A percentile compares a stretch with the other conserved stretches of the same genome.
phyloP scores from a whole-genome alignment of 805 yeast species.

The Saturnispora quitensis region DNA sequence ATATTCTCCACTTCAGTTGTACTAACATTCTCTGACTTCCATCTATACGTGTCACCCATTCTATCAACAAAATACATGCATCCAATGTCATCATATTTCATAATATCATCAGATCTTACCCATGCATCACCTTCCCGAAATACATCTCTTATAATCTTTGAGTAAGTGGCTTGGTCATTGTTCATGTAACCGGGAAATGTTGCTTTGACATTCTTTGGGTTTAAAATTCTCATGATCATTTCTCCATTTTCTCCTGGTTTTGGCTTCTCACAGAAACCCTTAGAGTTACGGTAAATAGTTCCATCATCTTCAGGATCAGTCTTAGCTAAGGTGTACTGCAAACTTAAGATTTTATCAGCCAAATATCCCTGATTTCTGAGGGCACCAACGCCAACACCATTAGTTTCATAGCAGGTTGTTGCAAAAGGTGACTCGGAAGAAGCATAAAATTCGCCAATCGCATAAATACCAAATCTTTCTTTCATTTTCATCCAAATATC shows the following conservation, averaged over 20 bases:
- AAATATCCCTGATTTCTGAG: conserved; percentile 75
- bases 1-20: conserved; percentile 89
- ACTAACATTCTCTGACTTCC: conserved; percentile 94
- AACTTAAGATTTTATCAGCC: conserved; percentile 48
- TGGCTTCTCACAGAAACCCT: conserved; percentile 53
- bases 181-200: conserved; percentile 88
- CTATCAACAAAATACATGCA: conserved; percentile 81
- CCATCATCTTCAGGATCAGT: conserved; percentile 78
- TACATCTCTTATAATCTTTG: conserved; percentile 66
- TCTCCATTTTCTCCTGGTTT: conserved; percentile 71
- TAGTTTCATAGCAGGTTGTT: conserved; percentile 62
- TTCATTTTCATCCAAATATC: conserved; percentile 86
- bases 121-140: conserved; percentile 84
- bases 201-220: conserved; percentile 51
- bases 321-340: conserved; percentile 49
- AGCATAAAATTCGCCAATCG: conserved; percentile 86
- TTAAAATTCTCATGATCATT: conserved; percentile 64
- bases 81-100: conserved; percentile 59
- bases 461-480: conserved; percentile 60
- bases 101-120: conserved; percentile 81
- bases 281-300: conserved; percentile 58
- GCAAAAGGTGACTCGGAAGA: conserved; percentile 92
- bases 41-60: conserved; percentile 89
- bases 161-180: conserved; percentile 66
- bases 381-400: conserved; percentile 68